Evolutionary conservation across 768 basidiomycete genomes (phyloP).

Genomic region (Cytidiella melzeri): DNA sequence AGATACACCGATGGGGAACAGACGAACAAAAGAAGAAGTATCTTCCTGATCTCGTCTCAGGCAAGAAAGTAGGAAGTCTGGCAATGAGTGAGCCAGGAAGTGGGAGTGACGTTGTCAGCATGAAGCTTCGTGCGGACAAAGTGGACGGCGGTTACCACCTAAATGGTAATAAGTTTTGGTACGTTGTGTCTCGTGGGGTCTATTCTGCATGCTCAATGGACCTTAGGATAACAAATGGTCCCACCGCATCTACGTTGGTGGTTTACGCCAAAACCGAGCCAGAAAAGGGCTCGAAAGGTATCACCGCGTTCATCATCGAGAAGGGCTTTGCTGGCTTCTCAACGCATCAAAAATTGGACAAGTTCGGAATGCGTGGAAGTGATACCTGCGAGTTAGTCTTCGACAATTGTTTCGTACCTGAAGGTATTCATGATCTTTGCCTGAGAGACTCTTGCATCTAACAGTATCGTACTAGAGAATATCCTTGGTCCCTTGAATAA

Average conservation of each 20-base stretch:
- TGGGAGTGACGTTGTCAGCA: constrained; percentile 95
- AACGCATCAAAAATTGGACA: constrained; percentile 87
- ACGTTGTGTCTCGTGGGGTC: constrained; percentile 17
- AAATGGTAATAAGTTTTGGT: constrained; percentile 95
- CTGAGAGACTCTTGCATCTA: not conserved
- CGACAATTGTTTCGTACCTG: constrained; percentile 83
- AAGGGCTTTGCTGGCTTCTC: constrained; percentile 79
- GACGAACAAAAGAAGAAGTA: constrained; percentile 80
- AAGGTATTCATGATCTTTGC: constrained; percentile 42
- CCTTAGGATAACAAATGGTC: constrained; percentile 92
- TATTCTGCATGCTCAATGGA: not conserved
- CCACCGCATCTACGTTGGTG: constrained; percentile 82
- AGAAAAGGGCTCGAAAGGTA: constrained; percentile 74
- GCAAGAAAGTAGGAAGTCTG: constrained; percentile 80
- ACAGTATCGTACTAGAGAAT: constrained; percentile 50
- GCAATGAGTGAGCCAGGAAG: constrained; percentile 94
- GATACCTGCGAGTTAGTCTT: constrained; percentile 94
- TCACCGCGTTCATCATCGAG: constrained; percentile 90
- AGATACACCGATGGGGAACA: constrained; percentile 78
- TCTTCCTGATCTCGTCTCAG: constrained; percentile 72
- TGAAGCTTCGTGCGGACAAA: constrained; percentile 80
- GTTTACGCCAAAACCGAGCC: constrained; percentile 90
- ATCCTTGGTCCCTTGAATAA: constrained; percentile 75
- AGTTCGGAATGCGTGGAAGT: constrained; percentile 94
- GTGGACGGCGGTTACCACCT: constrained; percentile 69